Conservation (phyloP, 169 alveolate genomes). For the Cryptosporidium baileyi region DNA sequence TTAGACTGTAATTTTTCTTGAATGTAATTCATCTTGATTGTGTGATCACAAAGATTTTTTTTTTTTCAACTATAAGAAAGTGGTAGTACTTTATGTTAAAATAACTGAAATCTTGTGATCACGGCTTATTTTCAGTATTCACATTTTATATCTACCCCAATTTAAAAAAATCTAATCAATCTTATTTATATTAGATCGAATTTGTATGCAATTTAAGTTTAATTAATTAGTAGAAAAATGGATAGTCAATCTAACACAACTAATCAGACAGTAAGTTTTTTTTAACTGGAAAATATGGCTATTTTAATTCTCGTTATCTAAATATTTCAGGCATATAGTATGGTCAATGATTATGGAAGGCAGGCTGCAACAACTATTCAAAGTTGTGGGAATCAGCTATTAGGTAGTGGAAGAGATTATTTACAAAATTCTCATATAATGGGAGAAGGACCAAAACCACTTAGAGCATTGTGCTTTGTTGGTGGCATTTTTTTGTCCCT, state of each 20-base stretch:
- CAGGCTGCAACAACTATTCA: slow-evolving; percentile 68
- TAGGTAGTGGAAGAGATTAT: slow-evolving; percentile 66
- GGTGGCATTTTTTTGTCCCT: slow-evolving; percentile 65
- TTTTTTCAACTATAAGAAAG: too few relatives aligned
- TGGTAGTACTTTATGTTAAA: too few relatives aligned
- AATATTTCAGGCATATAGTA: slow-evolving; percentile 39
- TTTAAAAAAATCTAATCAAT: too few relatives aligned
- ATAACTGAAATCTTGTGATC: too few relatives aligned
- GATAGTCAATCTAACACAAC: slow-evolving; percentile 16
- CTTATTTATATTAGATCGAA: too few relatives aligned
- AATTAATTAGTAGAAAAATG: neutral
- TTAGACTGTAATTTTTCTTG: too few relatives aligned
- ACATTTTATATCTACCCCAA: too few relatives aligned
- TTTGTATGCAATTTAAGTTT: too few relatives aligned
- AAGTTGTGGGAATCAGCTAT: slow-evolving; percentile 55
- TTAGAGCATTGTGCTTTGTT: slow-evolving; percentile 64
- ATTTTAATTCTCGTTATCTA: neutral
- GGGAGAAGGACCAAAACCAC: slow-evolving; percentile 67
- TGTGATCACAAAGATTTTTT: too few relatives aligned
- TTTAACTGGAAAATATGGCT: neutral
- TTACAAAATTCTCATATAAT: slow-evolving; percentile 58
- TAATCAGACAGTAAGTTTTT: slow-evolving; percentile 46
- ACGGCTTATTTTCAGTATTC: too few relatives aligned
- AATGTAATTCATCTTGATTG: too few relatives aligned
- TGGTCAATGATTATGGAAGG: slow-evolving; percentile 68